A percentile compares a stretch with the other conserved stretches of the same genome.
Conservation (phyloP, 2,329 filamentous ascomycete genomes). For the Clonostachys solani region DNA sequence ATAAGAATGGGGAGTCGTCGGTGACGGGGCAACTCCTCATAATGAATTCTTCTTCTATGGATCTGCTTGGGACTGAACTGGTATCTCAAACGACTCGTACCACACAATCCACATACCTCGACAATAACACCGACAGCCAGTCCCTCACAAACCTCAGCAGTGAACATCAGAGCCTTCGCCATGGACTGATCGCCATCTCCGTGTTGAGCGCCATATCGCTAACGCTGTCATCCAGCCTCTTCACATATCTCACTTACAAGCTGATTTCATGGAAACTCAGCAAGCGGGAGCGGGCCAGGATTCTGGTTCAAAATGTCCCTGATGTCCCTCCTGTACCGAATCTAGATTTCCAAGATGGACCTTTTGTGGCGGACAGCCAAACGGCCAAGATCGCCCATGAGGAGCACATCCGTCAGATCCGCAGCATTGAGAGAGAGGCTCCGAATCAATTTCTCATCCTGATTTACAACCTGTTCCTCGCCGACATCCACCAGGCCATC, state of each 20-base stretch:
- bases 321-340: neutral
- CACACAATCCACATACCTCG: slow-evolving; percentile 19
- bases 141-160: neutral
- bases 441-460: slow-evolving; percentile 56
- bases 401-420: neutral
- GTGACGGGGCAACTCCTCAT: too few relatives aligned
- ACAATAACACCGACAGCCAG: neutral
- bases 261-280: neutral
- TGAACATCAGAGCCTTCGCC: neutral
- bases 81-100: too few relatives aligned
- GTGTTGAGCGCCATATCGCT: neutral
- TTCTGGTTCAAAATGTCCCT: neutral
- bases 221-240: neutral
- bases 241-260: slow-evolving; percentile 1
- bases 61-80: too few relatives aligned
- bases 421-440: neutral
- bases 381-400: neutral
- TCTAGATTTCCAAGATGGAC: neutral
- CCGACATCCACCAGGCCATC: slow-evolving; percentile 52
- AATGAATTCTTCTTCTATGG: too few relatives aligned
- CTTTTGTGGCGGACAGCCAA: neutral
- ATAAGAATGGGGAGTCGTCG: too few relatives aligned
- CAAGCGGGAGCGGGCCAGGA: neutral
- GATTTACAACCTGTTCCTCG: slow-evolving; percentile 54
- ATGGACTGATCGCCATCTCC: neutral